Evolutionary conservation across 1,284 basidiomycete species (phyloP).

Genomic region (Ganoderma boninense): DNA sequence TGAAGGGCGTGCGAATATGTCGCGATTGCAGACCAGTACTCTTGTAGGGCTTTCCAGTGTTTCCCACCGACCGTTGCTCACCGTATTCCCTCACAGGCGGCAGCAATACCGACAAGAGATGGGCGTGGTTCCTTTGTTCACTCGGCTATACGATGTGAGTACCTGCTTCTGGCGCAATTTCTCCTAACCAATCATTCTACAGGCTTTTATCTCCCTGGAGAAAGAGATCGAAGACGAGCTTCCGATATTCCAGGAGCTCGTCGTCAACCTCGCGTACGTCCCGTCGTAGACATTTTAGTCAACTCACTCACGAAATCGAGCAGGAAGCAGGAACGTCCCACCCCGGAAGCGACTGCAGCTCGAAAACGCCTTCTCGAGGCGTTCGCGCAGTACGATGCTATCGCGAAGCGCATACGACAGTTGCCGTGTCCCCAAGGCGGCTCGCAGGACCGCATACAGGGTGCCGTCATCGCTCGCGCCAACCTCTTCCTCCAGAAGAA

Average conservation of each 20-base stretch:
- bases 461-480: conserved; percentile 81
- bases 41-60: conserved; percentile 51
- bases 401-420: conserved; percentile 85
- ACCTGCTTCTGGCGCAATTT: not conserved
- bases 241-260: conserved; percentile 77
- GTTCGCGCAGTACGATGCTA: conserved; percentile 88
- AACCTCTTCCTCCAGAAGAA: conserved; percentile 89
- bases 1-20: conserved; percentile 88
- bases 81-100: conserved; percentile 54
- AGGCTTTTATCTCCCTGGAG: conserved; percentile 83
- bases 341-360: conserved; percentile 72
- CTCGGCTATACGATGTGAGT: conserved; percentile 74
- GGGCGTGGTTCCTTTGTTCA: conserved; percentile 68
- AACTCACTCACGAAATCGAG: conserved; percentile 11
- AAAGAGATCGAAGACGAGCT: conserved; percentile 75
- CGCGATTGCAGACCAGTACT: conserved; percentile 82
- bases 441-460: conserved; percentile 86
- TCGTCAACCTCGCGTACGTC: conserved; percentile 61
- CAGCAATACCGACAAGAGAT: conserved; percentile 83
- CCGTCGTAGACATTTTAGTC: conserved; percentile 1
- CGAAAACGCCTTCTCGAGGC: conserved; percentile 85
- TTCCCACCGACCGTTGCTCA: not conserved
- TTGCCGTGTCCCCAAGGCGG: conserved; percentile 70
- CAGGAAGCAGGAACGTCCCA: conserved; percentile 67
- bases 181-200: not conserved